phyloP scores from a whole-genome alignment of 805 yeast genomes.

The Sungouiozyma intestinalis region DNA sequence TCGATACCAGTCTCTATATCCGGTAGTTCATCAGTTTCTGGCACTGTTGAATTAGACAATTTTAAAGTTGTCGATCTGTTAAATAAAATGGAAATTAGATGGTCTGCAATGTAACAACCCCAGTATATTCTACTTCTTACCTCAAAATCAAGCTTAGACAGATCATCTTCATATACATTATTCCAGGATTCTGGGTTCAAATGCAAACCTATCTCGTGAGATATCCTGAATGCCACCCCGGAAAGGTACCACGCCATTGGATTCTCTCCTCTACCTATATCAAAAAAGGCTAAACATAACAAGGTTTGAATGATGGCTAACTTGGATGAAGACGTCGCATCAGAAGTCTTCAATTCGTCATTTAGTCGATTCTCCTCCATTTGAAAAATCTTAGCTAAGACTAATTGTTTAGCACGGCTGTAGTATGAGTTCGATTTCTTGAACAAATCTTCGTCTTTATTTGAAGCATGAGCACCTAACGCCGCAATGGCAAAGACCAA shows the following conservation, averaged over 20 bases:
- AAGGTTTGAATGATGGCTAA: conserved; percentile 45
- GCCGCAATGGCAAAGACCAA: conserved; percentile 45
- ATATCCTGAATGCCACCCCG: conserved; percentile 51
- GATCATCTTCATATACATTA: conserved; percentile 28
- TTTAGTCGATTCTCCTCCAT: conserved; percentile 15
- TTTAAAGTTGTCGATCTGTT: conserved; percentile 47
- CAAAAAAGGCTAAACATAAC: conserved; percentile 44
- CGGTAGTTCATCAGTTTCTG: conserved; percentile 46
- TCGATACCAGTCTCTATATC: conserved; percentile 46
- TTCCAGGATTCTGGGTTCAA: conserved; percentile 47
- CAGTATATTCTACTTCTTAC: conserved; percentile 49
- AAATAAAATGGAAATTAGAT: conserved; percentile 42
- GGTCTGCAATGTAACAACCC: conserved; percentile 55
- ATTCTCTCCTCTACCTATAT: conserved; percentile 45
- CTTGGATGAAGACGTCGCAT: conserved; percentile 31
- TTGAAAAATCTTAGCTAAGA: conserved; percentile 32
- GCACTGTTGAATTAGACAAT: conserved; percentile 45
- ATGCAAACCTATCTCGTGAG: conserved; percentile 50
- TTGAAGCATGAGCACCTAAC: conserved; percentile 40
- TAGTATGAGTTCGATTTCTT: conserved; percentile 35
- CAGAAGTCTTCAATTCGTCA: conserved; percentile 5
- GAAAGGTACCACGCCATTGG: conserved; percentile 51
- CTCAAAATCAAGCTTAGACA: conserved; percentile 37
- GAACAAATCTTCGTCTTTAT: conserved; percentile 23
- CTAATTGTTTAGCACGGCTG: conserved; percentile 33